phyloP scores from a whole-genome alignment of 129 eudicot species.

The Kitagawia praeruptora region DNA sequence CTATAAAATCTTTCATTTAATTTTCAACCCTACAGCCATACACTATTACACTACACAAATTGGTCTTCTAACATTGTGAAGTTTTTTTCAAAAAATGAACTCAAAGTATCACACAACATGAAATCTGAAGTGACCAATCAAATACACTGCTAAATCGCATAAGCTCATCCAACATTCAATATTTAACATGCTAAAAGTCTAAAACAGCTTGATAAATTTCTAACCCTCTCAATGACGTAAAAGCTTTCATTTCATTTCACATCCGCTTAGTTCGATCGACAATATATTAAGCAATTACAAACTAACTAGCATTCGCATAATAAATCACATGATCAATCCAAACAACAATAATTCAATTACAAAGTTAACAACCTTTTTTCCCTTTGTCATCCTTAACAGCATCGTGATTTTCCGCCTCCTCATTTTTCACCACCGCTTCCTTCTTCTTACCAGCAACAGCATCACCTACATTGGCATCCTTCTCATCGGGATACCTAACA shows the following conservation, averaged over 20 bases:
- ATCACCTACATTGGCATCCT: slow-evolving; percentile 17
- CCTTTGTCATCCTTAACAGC: slow-evolving; percentile 31
- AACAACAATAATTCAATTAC: background rate
- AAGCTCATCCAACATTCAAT: background rate
- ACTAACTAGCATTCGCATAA: background rate
- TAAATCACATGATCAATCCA: background rate
- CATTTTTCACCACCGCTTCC: slow-evolving; percentile 26
- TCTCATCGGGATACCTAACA: slow-evolving; percentile 46
- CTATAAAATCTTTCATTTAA: background rate
- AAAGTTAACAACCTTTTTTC: background rate
- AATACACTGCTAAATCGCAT: background rate
- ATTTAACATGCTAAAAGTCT: background rate
- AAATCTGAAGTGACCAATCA: background rate
- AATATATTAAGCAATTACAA: background rate
- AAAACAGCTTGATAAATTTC: background rate
- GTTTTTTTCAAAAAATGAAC: background rate
- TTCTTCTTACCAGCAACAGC: background rate
- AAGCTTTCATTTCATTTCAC: background rate
- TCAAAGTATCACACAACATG: background rate
- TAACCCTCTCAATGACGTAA: background rate
- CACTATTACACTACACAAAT: background rate
- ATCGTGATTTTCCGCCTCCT: slow-evolving; percentile 31
- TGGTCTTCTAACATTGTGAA: background rate
- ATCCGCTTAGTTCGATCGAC: background rate
- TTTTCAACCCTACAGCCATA: background rate